Conservation (phyloP, 495 filamentous ascomycete species). For the Mytilinidion resinicola region DNA sequence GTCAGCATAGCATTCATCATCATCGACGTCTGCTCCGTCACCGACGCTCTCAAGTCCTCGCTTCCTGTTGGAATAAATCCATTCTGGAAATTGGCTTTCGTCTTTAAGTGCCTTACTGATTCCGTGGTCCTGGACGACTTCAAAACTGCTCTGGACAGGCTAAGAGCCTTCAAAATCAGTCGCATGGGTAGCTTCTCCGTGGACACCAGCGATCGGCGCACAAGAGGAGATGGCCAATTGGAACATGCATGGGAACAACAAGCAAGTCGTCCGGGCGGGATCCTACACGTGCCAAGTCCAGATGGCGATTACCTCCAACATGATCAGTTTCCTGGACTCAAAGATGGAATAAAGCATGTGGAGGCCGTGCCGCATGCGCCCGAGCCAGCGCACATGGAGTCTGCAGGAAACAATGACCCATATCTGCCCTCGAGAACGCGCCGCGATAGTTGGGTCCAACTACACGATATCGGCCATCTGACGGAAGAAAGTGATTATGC, state of each 20-base stretch:
- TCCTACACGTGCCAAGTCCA: conserved; percentile 11
- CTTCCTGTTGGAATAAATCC: conserved; percentile 40
- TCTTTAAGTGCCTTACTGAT: conserved; percentile 57
- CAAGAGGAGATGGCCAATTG: conserved; percentile 8
- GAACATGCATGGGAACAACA: conserved; percentile 19
- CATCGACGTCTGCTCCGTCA: conserved; percentile 43
- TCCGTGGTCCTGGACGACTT: conserved; percentile 56
- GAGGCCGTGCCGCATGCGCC: conserved; percentile 18
- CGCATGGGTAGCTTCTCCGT: conserved; percentile 26
- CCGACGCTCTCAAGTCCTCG: conserved; percentile 23
- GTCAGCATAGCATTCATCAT: conserved; percentile 50
- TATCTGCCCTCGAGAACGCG: neutral
- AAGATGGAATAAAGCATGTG: conserved; percentile 6
- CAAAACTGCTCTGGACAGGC: conserved; percentile 50
- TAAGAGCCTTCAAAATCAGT: conserved; percentile 30
- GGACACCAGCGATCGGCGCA: conserved; percentile 20
- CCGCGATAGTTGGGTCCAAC: neutral
- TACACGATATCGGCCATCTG: conserved; percentile 3
- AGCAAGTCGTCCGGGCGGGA: conserved; percentile 1
- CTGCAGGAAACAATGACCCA: conserved; percentile 1
- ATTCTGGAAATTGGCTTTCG: conserved; percentile 48
- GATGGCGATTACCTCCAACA: conserved; percentile 15
- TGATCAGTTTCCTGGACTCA: conserved; percentile 13
- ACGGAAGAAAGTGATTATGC: conserved; percentile 15
- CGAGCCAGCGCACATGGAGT: neutral